Evolutionary conservation across 1,284 basidiomycete genomes (phyloP).

Genomic region (Cutaneotrichosporon sp.): DNA sequence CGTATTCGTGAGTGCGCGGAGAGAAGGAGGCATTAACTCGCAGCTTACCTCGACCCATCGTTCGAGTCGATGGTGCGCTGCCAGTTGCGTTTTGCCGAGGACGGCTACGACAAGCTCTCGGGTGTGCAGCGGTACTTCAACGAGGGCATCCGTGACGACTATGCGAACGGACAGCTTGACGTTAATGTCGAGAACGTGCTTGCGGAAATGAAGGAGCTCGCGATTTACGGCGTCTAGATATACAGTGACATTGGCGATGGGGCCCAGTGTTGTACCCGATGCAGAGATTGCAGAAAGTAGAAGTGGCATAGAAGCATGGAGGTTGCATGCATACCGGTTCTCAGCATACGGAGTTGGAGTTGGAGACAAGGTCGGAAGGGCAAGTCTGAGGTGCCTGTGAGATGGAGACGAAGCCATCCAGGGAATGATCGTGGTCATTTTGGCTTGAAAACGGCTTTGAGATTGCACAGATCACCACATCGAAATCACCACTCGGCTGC

Average conservation of each 20-base stretch:
- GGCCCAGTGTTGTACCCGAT: slow-evolving; percentile 1
- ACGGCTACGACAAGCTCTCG: slow-evolving; percentile 96
- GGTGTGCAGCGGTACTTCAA: slow-evolving; percentile 94
- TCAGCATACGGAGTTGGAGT: too few species aligned
- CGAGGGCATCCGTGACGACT: slow-evolving; percentile 88
- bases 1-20: slow-evolving; percentile 62
- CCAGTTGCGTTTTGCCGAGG: slow-evolving; percentile 94
- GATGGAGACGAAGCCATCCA: too few species aligned
- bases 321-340: too few species aligned
- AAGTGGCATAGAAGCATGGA: too few species aligned
- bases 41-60: slow-evolving; percentile 85
- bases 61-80: slow-evolving; percentile 99
- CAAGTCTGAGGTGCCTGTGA: too few species aligned
- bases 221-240: slow-evolving; percentile 62
- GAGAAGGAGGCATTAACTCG: neutral
- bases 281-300: too few species aligned
- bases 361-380: too few species aligned
- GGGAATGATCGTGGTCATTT: too few species aligned
- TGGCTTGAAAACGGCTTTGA: too few species aligned
- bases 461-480: too few species aligned
- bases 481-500: too few species aligned
- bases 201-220: slow-evolving; percentile 92
- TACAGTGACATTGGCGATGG: neutral
- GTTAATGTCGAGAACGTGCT: slow-evolving; percentile 90
- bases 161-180: slow-evolving; percentile 93